Evolutionary conservation across 2,329 filamentous ascomycete genomes (phyloP).

Genomic region (Fusarium illudens): DNA sequence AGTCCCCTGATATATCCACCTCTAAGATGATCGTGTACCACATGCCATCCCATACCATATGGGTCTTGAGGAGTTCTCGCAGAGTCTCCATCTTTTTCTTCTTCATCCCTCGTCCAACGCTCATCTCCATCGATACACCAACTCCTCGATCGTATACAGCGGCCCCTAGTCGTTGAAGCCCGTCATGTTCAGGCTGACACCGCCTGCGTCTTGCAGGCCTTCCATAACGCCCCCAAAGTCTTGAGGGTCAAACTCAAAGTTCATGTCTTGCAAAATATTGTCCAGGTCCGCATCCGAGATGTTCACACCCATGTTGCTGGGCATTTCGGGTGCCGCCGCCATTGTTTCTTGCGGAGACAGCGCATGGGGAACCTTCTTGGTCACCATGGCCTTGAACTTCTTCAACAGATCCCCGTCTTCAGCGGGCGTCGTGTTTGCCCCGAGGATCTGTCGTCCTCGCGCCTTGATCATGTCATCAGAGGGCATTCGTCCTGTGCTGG

Average conservation of each 20-base stretch:
- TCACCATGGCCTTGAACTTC: conserved; percentile 62
- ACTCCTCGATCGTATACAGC: conserved; percentile 37
- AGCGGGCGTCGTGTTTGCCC: conserved; percentile 58
- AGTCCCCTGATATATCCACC: conserved; percentile 16
- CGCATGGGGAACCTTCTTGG: conserved; percentile 39
- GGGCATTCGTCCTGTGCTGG: conserved; percentile 54
- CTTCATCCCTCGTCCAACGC: background rate
- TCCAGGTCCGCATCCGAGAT: conserved; percentile 52
- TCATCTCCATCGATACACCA: conserved; percentile 13
- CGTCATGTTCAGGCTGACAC: conserved; percentile 41
- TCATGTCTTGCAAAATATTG: conserved; percentile 54
- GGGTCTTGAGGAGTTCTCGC: background rate
- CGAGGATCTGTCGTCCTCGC: conserved; percentile 59
- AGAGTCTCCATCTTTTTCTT: background rate
- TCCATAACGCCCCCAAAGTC: conserved; percentile 41
- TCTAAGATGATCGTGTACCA: background rate
- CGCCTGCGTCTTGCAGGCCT: conserved; percentile 43
- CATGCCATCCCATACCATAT: background rate
- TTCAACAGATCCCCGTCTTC: conserved; percentile 62
- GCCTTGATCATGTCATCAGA: conserved; percentile 56
- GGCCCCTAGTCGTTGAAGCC: conserved; percentile 37
- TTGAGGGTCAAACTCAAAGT: conserved; percentile 51
- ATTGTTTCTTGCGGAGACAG: conserved; percentile 10
- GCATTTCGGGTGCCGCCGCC: conserved; percentile 24
- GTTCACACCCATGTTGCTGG: conserved; percentile 47